Evolutionary conservation across 2,329 filamentous ascomycete genomes (phyloP).

Genomic region (Hypoxylon sp.): DNA sequence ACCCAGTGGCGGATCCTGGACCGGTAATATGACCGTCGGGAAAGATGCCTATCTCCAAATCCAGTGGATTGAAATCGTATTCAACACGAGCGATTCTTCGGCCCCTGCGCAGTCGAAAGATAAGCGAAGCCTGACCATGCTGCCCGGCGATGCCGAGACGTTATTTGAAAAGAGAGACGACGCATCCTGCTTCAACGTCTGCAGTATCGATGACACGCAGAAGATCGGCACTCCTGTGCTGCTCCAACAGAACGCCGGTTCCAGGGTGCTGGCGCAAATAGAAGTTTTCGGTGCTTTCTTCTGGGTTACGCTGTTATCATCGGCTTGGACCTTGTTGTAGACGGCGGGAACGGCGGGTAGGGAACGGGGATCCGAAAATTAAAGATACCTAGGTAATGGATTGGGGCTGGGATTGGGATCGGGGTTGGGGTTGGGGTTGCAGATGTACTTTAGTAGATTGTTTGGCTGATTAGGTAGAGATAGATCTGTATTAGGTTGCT

Average conservation of each 20-base stretch:
- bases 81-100: conserved; percentile 57
- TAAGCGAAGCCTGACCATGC: conserved; percentile 22
- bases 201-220: conserved; percentile 55
- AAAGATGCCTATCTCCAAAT: conserved; percentile 68
- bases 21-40: conserved; percentile 67
- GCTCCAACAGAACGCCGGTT: conserved; percentile 46
- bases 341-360: background rate
- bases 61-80: conserved; percentile 73
- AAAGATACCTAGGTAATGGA: background rate
- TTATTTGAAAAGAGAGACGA: conserved; percentile 37
- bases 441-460: conserved; percentile 4
- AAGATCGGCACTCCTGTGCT: conserved; percentile 58
- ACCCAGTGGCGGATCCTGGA: conserved; percentile 66
- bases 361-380: background rate
- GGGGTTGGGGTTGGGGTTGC: conserved; percentile 8
- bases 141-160: background rate
- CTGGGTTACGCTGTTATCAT: conserved; percentile 46
- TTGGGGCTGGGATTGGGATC: background rate
- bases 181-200: conserved; percentile 48
- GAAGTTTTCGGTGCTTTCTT: conserved; percentile 40
- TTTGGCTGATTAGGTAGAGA: conserved; percentile 1
- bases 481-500: conserved; percentile 9
- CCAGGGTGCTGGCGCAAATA: conserved; percentile 36
- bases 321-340: conserved; percentile 41
- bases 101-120: conserved; percentile 13